These are phyloP conservation scores for Avena atlantica DNA, from an alignment of 176 grass and related monocot species.

Conservation along the genomic window DNA sequence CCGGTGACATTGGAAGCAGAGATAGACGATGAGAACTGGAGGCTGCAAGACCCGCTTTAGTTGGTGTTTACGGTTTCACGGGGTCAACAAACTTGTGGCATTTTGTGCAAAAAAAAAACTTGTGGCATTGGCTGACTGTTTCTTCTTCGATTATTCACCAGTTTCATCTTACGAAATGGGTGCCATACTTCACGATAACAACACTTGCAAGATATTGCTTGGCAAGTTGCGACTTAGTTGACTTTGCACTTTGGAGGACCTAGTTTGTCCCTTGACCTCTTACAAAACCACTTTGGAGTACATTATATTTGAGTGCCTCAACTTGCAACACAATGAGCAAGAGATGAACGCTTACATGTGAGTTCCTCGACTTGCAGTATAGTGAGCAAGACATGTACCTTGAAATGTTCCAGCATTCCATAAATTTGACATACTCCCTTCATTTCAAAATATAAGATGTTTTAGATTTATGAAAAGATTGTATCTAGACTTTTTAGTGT, in stretches of 20 bases:
- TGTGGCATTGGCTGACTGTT: background rate
- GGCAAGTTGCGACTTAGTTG: background rate
- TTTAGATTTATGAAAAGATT: no score
- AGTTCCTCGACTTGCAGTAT: background rate
- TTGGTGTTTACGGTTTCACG: background rate
- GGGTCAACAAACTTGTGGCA: background rate
- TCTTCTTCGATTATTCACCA: background rate
- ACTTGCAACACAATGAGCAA: background rate
- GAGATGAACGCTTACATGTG: background rate
- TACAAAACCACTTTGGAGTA: background rate
- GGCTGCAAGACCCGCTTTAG: background rate
- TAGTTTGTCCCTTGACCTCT: background rate
- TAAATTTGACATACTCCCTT: background rate
- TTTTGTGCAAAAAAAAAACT: background rate
- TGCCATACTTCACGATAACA: background rate
- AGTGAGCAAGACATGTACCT: background rate
- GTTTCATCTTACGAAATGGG: background rate
- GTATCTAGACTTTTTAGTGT: no score
- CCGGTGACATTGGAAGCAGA: no score
- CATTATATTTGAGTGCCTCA: background rate
- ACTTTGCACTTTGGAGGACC: slow-evolving; percentile 10
- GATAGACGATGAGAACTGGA: no score
- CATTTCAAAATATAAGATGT: no score
- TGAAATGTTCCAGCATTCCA: background rate
- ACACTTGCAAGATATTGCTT: background rate